These are phyloP conservation scores for Aspergillus aculeatus DNA, from an alignment of 2,329 filamentous ascomycete genomes.

Conservation along the genomic window DNA sequence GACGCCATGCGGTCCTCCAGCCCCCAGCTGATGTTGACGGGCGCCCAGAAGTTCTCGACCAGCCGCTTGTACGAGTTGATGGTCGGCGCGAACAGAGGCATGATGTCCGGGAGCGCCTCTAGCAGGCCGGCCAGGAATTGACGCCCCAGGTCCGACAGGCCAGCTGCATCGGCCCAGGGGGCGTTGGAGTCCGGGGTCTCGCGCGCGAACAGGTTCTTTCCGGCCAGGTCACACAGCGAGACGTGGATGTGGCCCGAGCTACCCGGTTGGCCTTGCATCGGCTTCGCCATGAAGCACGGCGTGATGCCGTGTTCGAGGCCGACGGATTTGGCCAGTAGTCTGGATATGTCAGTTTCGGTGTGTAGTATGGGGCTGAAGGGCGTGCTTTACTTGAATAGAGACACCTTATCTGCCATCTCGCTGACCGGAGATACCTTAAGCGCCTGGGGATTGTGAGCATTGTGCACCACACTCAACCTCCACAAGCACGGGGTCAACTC, in stretches of 20 bases:
- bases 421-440: conserved; percentile 82
- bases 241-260: conserved; percentile 95
- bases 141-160: conserved; percentile 83
- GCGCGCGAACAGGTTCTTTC: conserved; percentile 78
- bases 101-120: conserved; percentile 83
- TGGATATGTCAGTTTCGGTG: conserved; percentile 25
- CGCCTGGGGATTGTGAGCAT: conserved; percentile 44
- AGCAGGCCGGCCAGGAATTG: conserved; percentile 89
- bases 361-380: neutral
- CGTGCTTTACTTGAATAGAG: conserved; percentile 71
- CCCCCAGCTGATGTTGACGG: conserved; percentile 94
- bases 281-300: conserved; percentile 98
- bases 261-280: conserved; percentile 80
- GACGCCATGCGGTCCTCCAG: conserved; percentile 89
- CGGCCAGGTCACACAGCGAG: conserved; percentile 72
- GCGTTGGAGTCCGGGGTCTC: conserved; percentile 68
- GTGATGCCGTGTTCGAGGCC: conserved; percentile 83
- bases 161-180: conserved; percentile 68
- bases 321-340: conserved; percentile 80
- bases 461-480: no score
- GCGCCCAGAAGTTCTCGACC: conserved; percentile 98
- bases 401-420: conserved; percentile 85
- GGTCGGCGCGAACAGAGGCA: conserved; percentile 89
- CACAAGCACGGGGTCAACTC: conserved; percentile 19
- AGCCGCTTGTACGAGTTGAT: conserved; percentile 96